These are phyloP conservation scores for Thyridium curvatum DNA, from an alignment of 2,329 filamentous ascomycete genomes.

Conservation along the genomic window DNA sequence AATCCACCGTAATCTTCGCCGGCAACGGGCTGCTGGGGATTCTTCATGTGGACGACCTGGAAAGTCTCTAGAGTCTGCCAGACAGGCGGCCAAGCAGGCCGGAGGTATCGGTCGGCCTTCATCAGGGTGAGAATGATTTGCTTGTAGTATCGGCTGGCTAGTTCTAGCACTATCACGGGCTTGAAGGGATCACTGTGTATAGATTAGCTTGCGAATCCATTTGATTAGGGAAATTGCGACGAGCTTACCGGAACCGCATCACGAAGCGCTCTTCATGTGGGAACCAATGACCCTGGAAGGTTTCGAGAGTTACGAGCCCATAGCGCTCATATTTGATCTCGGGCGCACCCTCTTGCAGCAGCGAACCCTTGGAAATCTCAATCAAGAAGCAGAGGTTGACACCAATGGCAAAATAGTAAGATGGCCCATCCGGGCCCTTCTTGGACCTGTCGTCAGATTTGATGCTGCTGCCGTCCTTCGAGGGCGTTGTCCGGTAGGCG, in stretches of 20 bases:
- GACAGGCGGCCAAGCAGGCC: conserved; percentile 51
- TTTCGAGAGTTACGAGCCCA: conserved; percentile 45
- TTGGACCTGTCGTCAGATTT: conserved; percentile 35
- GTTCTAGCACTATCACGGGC: conserved; percentile 24
- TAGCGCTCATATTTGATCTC: conserved; percentile 42
- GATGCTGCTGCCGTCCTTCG: conserved; percentile 18
- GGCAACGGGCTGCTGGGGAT: conserved; percentile 23
- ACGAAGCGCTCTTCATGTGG: conserved; percentile 50
- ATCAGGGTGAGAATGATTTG: conserved; percentile 48
- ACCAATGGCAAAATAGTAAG: conserved; percentile 48
- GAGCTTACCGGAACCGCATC: conserved; percentile 44
- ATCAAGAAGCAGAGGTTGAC: conserved; percentile 46
- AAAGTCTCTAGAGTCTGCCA: conserved; percentile 35
- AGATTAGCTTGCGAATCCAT: conserved; percentile 4
- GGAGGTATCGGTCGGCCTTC: conserved; percentile 47
- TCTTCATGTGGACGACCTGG: conserved; percentile 1
- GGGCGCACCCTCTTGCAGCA: conserved; percentile 34
- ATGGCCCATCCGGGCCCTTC: conserved; percentile 41
- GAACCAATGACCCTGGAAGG: conserved; percentile 42
- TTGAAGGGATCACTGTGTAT: conserved; percentile 22
- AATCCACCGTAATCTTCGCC: conserved; percentile 48
- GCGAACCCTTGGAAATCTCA: conserved; percentile 40
- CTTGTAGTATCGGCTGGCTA: conserved; percentile 48
- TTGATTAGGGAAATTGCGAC: background rate
- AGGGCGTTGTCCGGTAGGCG: conserved; percentile 37